phyloP scores from a whole-genome alignment of 208 protist species.

The Borovskyia barvae region DNA sequence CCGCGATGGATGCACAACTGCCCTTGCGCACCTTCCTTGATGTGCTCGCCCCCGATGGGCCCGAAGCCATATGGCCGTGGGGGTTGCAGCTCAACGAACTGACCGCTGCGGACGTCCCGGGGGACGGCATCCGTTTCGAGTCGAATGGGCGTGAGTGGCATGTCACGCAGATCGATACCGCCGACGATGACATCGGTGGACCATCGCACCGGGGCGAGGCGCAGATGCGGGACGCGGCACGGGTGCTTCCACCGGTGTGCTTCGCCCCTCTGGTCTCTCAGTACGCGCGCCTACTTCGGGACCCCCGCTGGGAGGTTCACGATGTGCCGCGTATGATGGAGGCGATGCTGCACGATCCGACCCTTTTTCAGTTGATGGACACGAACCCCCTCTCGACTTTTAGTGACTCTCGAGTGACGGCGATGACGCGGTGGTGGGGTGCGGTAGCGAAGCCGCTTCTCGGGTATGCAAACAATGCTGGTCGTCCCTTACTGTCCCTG shows the following conservation, averaged over 20 bases:
- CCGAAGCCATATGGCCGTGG: slow-evolving; percentile 9
- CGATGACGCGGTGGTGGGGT: slow-evolving; percentile 63
- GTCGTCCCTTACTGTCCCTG: slow-evolving; percentile 12
- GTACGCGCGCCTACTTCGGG: slow-evolving; percentile 34
- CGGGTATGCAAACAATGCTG: slow-evolving; percentile 19
- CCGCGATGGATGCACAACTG: slow-evolving; percentile 24
- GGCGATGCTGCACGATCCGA: slow-evolving; percentile 61
- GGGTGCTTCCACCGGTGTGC: slow-evolving; percentile 31
- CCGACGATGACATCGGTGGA: slow-evolving; percentile 18
- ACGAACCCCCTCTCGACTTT: slow-evolving; percentile 38
- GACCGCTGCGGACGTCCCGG: not conserved
- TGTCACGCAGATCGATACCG: slow-evolving; percentile 17
- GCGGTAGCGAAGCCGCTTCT: slow-evolving; percentile 33
- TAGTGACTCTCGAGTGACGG: slow-evolving; percentile 49
- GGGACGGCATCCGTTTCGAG: slow-evolving; percentile 18
- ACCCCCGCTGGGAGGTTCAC: slow-evolving; percentile 26
- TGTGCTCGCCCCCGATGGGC: slow-evolving; percentile 11
- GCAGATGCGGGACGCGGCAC: slow-evolving; percentile 28
- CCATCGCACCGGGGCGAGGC: slow-evolving; percentile 21
- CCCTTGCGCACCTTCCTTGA: slow-evolving; percentile 15
- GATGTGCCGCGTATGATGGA: slow-evolving; percentile 43
- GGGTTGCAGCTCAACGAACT: slow-evolving; percentile 1
- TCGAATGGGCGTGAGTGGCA: slow-evolving; percentile 29
- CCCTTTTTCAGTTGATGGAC: slow-evolving; percentile 61
- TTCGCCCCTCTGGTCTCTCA: slow-evolving; percentile 29